Conservation (phyloP, 768 basidiomycete species). For the Kwoniella bestiolae region DNA sequence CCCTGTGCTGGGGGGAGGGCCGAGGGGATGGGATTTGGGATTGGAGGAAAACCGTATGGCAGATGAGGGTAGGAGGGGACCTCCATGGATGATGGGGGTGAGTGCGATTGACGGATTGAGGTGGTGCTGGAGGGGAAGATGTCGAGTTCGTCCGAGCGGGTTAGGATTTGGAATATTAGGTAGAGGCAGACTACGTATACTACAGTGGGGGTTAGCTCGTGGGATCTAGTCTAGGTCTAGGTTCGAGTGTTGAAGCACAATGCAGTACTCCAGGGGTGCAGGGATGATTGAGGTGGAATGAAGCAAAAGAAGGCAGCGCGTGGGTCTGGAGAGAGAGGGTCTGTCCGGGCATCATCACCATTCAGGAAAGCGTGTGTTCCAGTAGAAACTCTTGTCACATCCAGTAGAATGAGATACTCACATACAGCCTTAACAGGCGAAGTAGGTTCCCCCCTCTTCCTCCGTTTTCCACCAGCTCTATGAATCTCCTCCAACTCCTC, state of each 20-base stretch:
- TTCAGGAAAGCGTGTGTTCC: too few relatives aligned
- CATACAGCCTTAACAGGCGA: conserved; percentile 43
- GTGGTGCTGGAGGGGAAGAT: conserved; percentile 35
- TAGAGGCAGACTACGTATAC: conserved; percentile 49
- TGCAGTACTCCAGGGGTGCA: too few relatives aligned
- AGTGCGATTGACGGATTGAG: conserved; percentile 24
- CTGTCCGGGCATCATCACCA: too few relatives aligned
- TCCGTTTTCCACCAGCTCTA: conserved; percentile 16
- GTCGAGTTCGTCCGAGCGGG: conserved; percentile 45
- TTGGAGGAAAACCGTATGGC: conserved; percentile 40
- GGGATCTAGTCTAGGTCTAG: too few relatives aligned
- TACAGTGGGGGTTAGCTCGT: conserved; percentile 7
- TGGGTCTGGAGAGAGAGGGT: too few relatives aligned
- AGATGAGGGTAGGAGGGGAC: conserved; percentile 26
- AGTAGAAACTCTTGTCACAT: too few relatives aligned
- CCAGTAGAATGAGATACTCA: conserved; percentile 24
- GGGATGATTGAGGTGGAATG: too few relatives aligned
- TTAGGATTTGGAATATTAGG: conserved; percentile 49
- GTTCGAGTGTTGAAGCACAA: too few relatives aligned
- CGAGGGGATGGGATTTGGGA: conserved; percentile 26
- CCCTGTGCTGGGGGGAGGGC: not conserved
- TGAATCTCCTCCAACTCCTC: conserved; percentile 11
- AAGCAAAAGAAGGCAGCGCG: too few relatives aligned
- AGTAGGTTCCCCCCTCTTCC: conserved; percentile 49
- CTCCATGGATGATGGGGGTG: conserved; percentile 20